Evolutionary conservation across 495 filamentous ascomycete genomes (phyloP), one percentile per base, ranked within the genome.

Genomic region (Neurospora africana): DNA sequence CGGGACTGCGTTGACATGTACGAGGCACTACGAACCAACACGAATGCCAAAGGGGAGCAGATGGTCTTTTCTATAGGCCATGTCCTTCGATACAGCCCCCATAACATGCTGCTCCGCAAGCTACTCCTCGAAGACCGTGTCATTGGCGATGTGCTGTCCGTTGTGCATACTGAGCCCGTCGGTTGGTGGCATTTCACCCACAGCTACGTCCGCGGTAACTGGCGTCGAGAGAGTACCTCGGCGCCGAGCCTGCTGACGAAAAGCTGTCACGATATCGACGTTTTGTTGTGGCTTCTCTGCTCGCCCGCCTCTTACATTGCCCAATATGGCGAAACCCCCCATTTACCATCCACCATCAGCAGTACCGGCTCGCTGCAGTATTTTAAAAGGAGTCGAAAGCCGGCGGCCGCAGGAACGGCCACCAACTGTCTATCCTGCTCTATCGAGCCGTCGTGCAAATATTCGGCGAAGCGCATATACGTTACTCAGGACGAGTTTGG

Each of bases 101-200:
- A 97, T 80, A 98, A 98, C 77, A 91, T 92, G 75, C 79, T 93
- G 36, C 86, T 99, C 10, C 88, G 93, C 69, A 89, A 90, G 74
- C 84, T 99, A 4, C 83, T 98, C 4, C 84, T 93, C 4, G 84
- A 90, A 73, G 89, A 95, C 17, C 83, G 84, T 15, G 86, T 87
- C 19, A 89, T 99, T 76, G 95, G 95, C n/a, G 94, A 97, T 37
- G 84, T 97, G 10, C 81, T 97, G 27, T 93, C 90, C 15, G 83
- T 98, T 41, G 92, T 95, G 73, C 95, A 98, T 78, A 93, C 91
- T 1, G 96, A 98, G 80, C 95, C 95, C 0, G 91, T 99, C 1
- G 95, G 95, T 3, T 96, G 91, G 88, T 99, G 93, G 93, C 95
- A 99, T 80, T 99, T 97, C 78, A 84, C 91, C 1, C 95, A 99